Evolutionary conservation across 2,329 filamentous ascomycete species (phyloP).

Genomic region (Talaromyces sp.): DNA sequence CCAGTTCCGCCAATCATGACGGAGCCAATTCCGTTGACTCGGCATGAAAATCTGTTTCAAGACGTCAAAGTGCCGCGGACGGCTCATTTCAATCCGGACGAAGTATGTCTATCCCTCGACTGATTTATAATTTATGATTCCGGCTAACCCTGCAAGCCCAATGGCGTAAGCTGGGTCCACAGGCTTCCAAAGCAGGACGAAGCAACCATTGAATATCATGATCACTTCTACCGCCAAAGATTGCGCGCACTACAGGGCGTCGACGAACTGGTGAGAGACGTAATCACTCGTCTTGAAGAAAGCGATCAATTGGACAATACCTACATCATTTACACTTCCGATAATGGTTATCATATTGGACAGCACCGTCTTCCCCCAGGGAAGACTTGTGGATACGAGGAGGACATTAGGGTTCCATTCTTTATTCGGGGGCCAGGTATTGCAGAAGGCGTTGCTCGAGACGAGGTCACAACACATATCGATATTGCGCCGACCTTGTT

Average conservation of each 20-base stretch:
- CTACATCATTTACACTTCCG: slow-evolving; percentile 59
- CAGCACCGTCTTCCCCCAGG: slow-evolving; percentile 58
- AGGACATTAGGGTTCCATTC: slow-evolving; percentile 59
- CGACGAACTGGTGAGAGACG: slow-evolving; percentile 52
- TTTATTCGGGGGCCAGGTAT: slow-evolving; percentile 59
- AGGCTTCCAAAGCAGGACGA: slow-evolving; percentile 45
- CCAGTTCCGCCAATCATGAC: slow-evolving; percentile 35
- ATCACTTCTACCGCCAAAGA: slow-evolving; percentile 51
- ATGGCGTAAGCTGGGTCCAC: slow-evolving; percentile 47
- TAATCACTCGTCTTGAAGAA: slow-evolving; percentile 43
- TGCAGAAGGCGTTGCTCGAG: slow-evolving; percentile 37
- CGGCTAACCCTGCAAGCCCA: slow-evolving; percentile 27
- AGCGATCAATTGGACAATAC: slow-evolving; percentile 50
- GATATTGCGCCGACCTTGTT: slow-evolving; percentile 63
- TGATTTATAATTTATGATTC: not conserved
- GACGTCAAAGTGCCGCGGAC: slow-evolving; percentile 59
- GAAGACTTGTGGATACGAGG: slow-evolving; percentile 58
- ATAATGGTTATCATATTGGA: slow-evolving; percentile 61
- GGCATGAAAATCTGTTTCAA: slow-evolving; percentile 62
- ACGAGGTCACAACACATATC: slow-evolving; percentile 59
- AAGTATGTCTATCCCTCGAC: slow-evolving; percentile 31
- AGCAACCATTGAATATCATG: slow-evolving; percentile 49
- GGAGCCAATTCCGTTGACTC: slow-evolving; percentile 56
- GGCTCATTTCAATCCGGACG: slow-evolving; percentile 63
- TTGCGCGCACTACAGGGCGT: slow-evolving; percentile 52